Evolutionary conservation across 345 rosid genomes (phyloP).

Genomic region (Clausena lansium): DNA sequence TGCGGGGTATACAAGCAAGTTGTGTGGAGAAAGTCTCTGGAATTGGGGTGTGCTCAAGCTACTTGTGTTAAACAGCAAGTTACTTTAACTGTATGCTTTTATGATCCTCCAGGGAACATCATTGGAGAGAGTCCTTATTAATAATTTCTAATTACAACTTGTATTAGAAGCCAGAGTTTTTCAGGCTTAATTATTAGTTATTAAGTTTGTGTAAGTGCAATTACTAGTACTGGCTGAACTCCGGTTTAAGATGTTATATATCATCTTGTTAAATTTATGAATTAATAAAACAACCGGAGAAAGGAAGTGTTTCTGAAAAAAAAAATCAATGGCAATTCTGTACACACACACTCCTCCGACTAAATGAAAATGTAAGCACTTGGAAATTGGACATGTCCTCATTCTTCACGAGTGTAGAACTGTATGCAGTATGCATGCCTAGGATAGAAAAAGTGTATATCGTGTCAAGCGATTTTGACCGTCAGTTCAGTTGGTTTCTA

Average conservation of each 20-base stretch:
- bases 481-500: too few relatives aligned
- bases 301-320: background rate
- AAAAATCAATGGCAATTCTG: too few relatives aligned
- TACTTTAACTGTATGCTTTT: constrained; percentile 71
- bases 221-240: background rate
- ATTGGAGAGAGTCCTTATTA: constrained; percentile 77
- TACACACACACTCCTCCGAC: too few relatives aligned
- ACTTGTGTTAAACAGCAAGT: constrained; percentile 46
- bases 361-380: too few relatives aligned
- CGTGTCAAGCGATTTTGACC: too few relatives aligned
- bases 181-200: background rate
- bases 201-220: background rate
- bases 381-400: too few relatives aligned
- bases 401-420: too few relatives aligned
- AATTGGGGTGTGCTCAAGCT: constrained; percentile 73
- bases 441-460: too few relatives aligned
- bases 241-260: background rate
- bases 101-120: constrained; percentile 78
- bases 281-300: background rate
- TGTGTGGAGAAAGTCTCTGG: constrained; percentile 71
- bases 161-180: background rate
- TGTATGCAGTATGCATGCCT: too few relatives aligned
- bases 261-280: background rate
- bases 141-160: background rate
- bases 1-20: constrained; percentile 86